Conservation (phyloP, 202 grass and related monocot genomes). For the Elaeis oleifera region DNA sequence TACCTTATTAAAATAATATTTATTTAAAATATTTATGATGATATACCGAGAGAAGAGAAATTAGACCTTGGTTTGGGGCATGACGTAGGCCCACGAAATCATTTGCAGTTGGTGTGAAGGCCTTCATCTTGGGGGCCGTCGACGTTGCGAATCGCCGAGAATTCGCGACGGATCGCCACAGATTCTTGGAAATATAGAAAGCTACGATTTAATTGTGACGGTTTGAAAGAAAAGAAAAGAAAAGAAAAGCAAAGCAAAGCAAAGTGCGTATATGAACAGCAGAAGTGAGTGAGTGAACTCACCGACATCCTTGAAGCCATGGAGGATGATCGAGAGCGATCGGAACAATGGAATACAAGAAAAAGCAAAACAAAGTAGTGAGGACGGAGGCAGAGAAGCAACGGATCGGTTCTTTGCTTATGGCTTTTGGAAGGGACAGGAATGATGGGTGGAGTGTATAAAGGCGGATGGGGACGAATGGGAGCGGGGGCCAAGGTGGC, state of each 20-base stretch:
- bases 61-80: slow-evolving; percentile 8
- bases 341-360: too few relatives aligned
- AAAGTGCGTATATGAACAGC: not conserved
- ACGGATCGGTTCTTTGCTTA: too few relatives aligned
- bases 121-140: slow-evolving; percentile 1
- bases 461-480: too few relatives aligned
- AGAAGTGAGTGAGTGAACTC: not conserved
- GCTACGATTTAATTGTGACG: too few relatives aligned
- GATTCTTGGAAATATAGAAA: not conserved
- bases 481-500: too few relatives aligned
- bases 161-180: slow-evolving; percentile 3
- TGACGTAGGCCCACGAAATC: not conserved
- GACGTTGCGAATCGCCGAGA: slow-evolving; percentile 16
- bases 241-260: not conserved
- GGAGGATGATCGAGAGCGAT: too few relatives aligned
- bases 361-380: too few relatives aligned
- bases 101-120: not conserved
- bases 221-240: not conserved
- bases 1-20: too few relatives aligned
- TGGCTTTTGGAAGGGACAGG: too few relatives aligned
- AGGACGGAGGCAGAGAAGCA: too few relatives aligned
- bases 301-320: slow-evolving; percentile 27
- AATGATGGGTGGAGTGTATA: too few relatives aligned
- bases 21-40: too few relatives aligned
- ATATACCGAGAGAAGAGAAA: not conserved